phyloP scores from a whole-genome alignment of 192 early-diverging fungal genomes.

The Coemansia sp. region DNA sequence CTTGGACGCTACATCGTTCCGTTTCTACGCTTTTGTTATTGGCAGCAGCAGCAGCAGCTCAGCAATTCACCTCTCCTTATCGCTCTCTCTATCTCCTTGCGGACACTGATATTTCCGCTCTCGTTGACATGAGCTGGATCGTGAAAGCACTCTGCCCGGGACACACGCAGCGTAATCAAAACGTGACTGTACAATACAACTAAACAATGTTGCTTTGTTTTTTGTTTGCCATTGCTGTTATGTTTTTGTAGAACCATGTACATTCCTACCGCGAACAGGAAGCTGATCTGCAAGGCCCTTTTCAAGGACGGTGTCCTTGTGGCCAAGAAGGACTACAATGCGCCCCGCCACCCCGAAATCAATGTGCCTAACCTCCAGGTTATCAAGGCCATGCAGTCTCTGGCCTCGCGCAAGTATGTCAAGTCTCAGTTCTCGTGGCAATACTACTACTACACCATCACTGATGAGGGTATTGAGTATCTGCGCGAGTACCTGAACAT shows the following conservation, averaged over 20 bases:
- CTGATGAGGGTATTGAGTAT: constrained; percentile 97
- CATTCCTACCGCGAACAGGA: constrained; percentile 96
- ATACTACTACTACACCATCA: constrained; percentile 99
- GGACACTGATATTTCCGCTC: too few species aligned
- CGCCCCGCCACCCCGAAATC: constrained; percentile 92
- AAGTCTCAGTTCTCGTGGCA: constrained; percentile 99
- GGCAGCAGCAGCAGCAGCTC: too few species aligned
- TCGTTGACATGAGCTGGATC: too few species aligned
- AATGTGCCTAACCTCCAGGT: constrained; percentile 98
- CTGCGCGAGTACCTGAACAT: constrained; percentile 97
- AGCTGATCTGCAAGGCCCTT: constrained; percentile 92
- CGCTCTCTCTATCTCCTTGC: too few species aligned
- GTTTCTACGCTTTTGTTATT: too few species aligned
- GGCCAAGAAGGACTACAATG: constrained; percentile 99
- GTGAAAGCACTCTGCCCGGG: background rate
- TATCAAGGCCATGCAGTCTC: constrained; percentile 98
- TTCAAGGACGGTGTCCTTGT: constrained; percentile 99
- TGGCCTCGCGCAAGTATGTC: constrained; percentile 91
- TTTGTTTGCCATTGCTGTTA: background rate
- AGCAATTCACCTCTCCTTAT: too few species aligned
- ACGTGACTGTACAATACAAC: background rate
- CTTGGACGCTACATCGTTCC: too few species aligned
- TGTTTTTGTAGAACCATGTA: constrained; percentile 75
- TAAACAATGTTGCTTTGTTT: constrained; percentile 1
- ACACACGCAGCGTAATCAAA: background rate